Evolutionary conservation across 2,329 filamentous ascomycete species (phyloP), one percentile per base, ranked within the genome.

Genomic region (Fusarium falciforme): DNA sequence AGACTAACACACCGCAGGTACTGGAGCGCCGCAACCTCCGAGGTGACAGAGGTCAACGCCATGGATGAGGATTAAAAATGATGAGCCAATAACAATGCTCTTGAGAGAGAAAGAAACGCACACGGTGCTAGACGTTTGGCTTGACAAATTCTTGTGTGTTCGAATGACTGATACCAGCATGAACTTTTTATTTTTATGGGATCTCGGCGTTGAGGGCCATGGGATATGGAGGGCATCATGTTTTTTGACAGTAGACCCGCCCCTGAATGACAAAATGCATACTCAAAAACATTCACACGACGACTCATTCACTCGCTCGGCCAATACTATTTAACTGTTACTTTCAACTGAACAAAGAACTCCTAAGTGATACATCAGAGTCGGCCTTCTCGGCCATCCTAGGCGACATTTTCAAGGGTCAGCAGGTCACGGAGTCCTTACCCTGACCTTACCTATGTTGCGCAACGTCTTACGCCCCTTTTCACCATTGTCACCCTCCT

Each of bases 11-110:
- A 40, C 25, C 14, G 33, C 61, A 89, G 88, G 27, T 90, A 92
- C 83, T 93, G 91, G 90, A 89, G 84, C 76, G 84, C 90, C 4
- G 87, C 88, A n/a, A 86, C 81, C 25, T 86, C 86, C 33, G 83
- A 90, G 72, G 89, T 93, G 73, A 93, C 88, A 6, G 89, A 91
- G 78, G 84, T 87, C 31, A 82, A 85, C 22, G 81, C 82, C 36
- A 85, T 85, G 77, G 83, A 84, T n/a, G 82, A 70, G 60, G 66
- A 72, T 69, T 71, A 75, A 59, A 67, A 27, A 29, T 73, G 58
- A 12, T 25, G 57, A 67, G 71, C 58, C 47, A 38, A 61, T 17
- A 25, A 42, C 14, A 64, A 42, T 12, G 68, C 64, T 66, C 49
- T 58, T 40, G 16, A 52, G 25, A 52, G 47, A 49, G n/a, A 29